Base-by-base conservation (phyloP, 2,329 filamentous ascomycete genomes). In the Aureobasidium sp. region DNA sequence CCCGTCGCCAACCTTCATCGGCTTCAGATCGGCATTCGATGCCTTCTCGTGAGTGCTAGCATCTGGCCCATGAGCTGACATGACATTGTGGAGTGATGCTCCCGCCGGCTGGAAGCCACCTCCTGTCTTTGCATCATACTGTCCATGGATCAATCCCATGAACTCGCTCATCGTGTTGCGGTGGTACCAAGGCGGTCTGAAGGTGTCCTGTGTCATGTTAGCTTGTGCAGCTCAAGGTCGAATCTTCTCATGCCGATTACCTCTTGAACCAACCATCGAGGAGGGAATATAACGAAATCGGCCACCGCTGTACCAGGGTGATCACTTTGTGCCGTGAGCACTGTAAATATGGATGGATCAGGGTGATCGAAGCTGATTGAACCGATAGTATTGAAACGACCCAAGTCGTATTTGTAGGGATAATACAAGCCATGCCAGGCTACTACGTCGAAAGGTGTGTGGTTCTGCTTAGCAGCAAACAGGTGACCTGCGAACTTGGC, bases 261-360 rank as follows among this genome's bases (percentile, higher is more conserved):
- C 46, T 62, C 60, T 56, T 62, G 60, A 10, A 62, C 60, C 37
- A 88, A 81, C 87, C 87, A 90, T 56, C 87, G 81, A 1, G 87
- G 86, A 10, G 86, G 86, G 75, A 90, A 89, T 72, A 88, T 85
- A 68, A 89, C 84, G 67, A 90, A 89, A 75, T 90, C 87, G 7
- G 85, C 86, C 2, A 87, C 75, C 0, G 83, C 79, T 0, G 82
- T 82, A 9, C 80, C 80, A 5, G 79, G 74, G n/a, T 76, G 75
- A 62, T 78, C 75, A 5, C 84, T 84, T 29, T 81, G 84, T 2
- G 84, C 85, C 1, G 87, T 84, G 27, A 88, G 78, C 5, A 90
- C 87, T 0, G 85, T 85, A 73, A 83, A 88, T 67, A 88, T 83
- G 10, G 80, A 83, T 0, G 86, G 86, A 66, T 89, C 86, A 3